Evolutionary conservation across 768 basidiomycete species (phyloP).

Genomic region (Cystofilobasidium capitatum): DNA sequence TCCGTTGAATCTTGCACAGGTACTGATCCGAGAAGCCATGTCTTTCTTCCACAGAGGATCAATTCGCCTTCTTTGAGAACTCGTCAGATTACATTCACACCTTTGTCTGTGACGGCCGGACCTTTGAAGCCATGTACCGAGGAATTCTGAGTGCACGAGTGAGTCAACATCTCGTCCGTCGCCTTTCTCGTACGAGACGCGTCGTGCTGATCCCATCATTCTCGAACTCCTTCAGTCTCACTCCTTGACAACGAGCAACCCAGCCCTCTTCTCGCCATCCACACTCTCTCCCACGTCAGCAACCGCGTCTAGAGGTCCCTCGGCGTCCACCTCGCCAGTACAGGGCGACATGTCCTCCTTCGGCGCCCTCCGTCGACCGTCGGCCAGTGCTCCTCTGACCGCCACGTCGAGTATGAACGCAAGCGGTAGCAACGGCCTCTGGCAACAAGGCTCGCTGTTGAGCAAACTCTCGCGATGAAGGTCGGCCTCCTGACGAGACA

Average conservation of each 20-base stretch:
- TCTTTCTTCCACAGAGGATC: slow-evolving; percentile 52
- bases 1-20: slow-evolving; percentile 42
- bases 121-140: slow-evolving; percentile 19
- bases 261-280: slow-evolving; percentile 2
- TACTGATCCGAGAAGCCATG: neutral
- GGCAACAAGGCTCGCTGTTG: neutral
- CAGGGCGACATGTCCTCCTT: neutral
- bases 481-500: too few species aligned
- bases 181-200: neutral
- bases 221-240: neutral
- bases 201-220: neutral
- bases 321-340: neutral
- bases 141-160: slow-evolving; percentile 21
- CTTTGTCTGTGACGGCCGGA: slow-evolving; percentile 56
- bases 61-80: slow-evolving; percentile 75
- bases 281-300: neutral
- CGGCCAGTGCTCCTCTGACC: too few species aligned
- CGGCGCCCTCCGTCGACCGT: neutral
- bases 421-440: neutral
- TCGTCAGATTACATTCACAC: slow-evolving; percentile 76
- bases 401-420: too few species aligned
- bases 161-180: too few species aligned
- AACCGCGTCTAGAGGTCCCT: neutral
- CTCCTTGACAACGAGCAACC: neutral
- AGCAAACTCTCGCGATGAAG: neutral